Evolutionary conservation across 371 early-diverging fungal genomes (phyloP).

Genomic region (Rhizopus sp.): DNA sequence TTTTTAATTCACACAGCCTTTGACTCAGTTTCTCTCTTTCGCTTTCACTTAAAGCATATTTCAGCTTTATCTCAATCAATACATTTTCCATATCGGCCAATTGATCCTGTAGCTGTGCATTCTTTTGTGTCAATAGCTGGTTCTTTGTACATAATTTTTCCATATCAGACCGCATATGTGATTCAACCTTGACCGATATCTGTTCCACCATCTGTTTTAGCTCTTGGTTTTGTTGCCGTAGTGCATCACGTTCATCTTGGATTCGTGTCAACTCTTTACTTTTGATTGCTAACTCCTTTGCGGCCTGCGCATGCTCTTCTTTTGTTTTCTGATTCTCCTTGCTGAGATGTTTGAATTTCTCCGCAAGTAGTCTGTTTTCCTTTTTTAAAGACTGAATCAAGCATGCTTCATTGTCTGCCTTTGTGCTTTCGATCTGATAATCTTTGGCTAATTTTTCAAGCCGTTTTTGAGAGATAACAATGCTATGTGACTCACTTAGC

Average conservation of each 20-base stretch:
- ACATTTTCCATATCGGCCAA: constrained; percentile 68
- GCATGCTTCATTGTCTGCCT: constrained; percentile 67
- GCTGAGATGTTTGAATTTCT: constrained; percentile 59
- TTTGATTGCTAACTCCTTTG: constrained; percentile 52
- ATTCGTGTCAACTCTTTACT: constrained; percentile 59
- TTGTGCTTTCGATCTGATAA: constrained; percentile 63
- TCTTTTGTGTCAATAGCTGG: constrained; percentile 64
- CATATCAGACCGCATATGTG: constrained; percentile 72
- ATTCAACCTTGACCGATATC: constrained; percentile 65
- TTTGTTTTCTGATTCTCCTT: constrained; percentile 59
- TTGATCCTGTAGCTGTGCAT: constrained; percentile 77
- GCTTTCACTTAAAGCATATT: constrained; percentile 77
- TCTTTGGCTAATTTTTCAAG: constrained; percentile 74
- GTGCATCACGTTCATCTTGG: constrained; percentile 58
- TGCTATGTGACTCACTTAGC: constrained; percentile 72
- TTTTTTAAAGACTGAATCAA: constrained; percentile 59
- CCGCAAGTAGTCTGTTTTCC: constrained; percentile 70
- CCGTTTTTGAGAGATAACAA: constrained; percentile 66
- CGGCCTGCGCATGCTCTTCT: constrained; percentile 69
- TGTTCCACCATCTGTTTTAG: constrained; percentile 54
- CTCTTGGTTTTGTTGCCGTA: constrained; percentile 60
- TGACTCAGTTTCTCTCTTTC: constrained; percentile 62
- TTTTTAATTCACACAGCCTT: constrained; percentile 64
- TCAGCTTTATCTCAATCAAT: constrained; percentile 70
- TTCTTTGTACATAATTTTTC: constrained; percentile 78